phyloP scores from a whole-genome alignment of 2,329 filamentous ascomycete species.

The Curvularia sp. region DNA sequence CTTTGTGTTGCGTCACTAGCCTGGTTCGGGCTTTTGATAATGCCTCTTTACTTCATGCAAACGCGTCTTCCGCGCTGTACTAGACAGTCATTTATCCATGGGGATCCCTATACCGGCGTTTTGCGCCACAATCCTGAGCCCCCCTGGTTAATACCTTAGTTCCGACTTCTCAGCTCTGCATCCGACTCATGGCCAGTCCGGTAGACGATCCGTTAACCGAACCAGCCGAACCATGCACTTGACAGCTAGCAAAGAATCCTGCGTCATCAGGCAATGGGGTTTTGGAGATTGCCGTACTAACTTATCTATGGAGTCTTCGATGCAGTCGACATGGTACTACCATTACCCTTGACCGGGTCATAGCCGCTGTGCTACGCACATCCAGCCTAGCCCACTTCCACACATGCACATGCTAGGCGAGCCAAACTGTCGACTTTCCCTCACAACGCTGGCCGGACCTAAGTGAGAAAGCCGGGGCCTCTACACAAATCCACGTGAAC shows the following conservation, averaged over 20 bases:
- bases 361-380: not conserved
- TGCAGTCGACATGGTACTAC: not conserved
- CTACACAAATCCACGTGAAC: not conserved
- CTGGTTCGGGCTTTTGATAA: not conserved
- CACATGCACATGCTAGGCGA: not conserved
- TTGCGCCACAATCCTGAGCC: not conserved
- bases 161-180: not conserved
- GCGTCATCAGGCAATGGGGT: not conserved
- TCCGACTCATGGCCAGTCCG: not conserved
- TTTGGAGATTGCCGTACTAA: not conserved
- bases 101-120: not conserved
- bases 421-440: not conserved
- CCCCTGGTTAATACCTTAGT: not conserved
- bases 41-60: not conserved
- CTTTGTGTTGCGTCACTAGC: not conserved
- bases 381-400: not conserved
- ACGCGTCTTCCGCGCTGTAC: not conserved
- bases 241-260: not conserved
- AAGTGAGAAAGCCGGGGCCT: not conserved
- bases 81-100: not conserved
- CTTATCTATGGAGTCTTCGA: not conserved
- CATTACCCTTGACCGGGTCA: not conserved
- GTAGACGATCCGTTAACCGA: not conserved
- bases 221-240: not conserved
- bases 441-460: not conserved